Conservation (phyloP, 495 filamentous ascomycete genomes). For the Penicillium roqueforti region DNA sequence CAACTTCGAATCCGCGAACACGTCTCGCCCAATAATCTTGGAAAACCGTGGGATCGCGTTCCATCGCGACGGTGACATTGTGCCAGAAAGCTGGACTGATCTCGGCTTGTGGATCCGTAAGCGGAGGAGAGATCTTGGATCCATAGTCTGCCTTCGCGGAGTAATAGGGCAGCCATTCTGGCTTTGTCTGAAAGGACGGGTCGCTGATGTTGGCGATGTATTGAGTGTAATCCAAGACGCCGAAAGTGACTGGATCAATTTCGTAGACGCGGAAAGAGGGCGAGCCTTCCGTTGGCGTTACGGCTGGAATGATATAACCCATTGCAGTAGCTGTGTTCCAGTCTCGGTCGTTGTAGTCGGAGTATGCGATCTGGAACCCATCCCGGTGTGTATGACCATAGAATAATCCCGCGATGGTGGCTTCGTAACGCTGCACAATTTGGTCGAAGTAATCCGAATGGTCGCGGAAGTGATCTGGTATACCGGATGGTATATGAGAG, state of each 20-base stretch:
- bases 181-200: conserved; percentile 35
- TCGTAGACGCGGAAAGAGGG: conserved; percentile 55
- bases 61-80: conserved; percentile 47
- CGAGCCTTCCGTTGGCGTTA: conserved; percentile 51
- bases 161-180: conserved; percentile 51
- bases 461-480: conserved; percentile 46
- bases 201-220: conserved; percentile 51
- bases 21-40: conserved; percentile 37
- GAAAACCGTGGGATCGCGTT: conserved; percentile 33
- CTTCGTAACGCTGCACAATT: conserved; percentile 49
- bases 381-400: conserved; percentile 57
- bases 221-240: conserved; percentile 47
- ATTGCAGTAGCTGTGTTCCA: conserved; percentile 40
- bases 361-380: conserved; percentile 52
- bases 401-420: conserved; percentile 53
- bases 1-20: conserved; percentile 32
- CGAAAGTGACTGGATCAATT: conserved; percentile 53
- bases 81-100: conserved; percentile 57
- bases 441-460: conserved; percentile 52
- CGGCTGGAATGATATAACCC: conserved; percentile 48
- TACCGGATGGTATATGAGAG: conserved; percentile 49
- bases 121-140: conserved; percentile 35
- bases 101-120: conserved; percentile 33
- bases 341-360: conserved; percentile 35
- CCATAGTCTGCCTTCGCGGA: conserved; percentile 52